Base-by-base conservation (phyloP, 352 stramenopile genomes). In the Phytophthora agathidicida region DNA sequence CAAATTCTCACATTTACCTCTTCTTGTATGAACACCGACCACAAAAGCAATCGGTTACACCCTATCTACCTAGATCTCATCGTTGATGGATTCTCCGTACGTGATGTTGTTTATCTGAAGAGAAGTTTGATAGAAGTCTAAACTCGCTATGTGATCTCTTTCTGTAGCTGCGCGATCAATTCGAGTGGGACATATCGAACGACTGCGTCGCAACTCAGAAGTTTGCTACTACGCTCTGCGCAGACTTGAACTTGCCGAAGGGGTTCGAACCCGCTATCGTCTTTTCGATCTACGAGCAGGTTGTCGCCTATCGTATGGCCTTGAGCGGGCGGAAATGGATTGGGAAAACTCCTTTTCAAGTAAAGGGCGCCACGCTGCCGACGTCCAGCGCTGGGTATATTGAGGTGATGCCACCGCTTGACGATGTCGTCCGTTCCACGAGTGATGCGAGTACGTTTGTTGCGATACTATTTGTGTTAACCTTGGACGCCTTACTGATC, bases 271-370 rank as follows among this genome's bases (percentile, higher is more conserved):
- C 70, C 7, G 83, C 83, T 7, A 86, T 88, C 46, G 68, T 73
- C 14, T 93, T 89, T 65, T 87, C 81, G 7, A 89, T 91, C 30
- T 81, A 73, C 20, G 83, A 93, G 45, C 83, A 93, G 68, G 77
- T 90, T 19, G 60, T 64, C 19, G 79, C 79, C 13, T 93, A 91
- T 62, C 77, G 83, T 46, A 64, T 72, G 26, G 75, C 71, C 39
- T 19, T 88, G 9, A 70, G 68, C 49, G 75, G 64, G 11, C 70
- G 74, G 17, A 67, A 69, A 16, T 92, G 83, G 83, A 80, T 92
- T 38, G 83, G 76, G 0, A 83, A 77, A 31, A 75, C 83, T 19
- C 62, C 69, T 10, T 73, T 67, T 22, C 55, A 46, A 41, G 57
- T 50, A 13, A 68, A 79, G 36, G 38, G 44, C 31, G 58, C 48